Base-by-base conservation (phyloP, 2,329 filamentous ascomycete genomes). In the Intubia oerlemansii region DNA sequence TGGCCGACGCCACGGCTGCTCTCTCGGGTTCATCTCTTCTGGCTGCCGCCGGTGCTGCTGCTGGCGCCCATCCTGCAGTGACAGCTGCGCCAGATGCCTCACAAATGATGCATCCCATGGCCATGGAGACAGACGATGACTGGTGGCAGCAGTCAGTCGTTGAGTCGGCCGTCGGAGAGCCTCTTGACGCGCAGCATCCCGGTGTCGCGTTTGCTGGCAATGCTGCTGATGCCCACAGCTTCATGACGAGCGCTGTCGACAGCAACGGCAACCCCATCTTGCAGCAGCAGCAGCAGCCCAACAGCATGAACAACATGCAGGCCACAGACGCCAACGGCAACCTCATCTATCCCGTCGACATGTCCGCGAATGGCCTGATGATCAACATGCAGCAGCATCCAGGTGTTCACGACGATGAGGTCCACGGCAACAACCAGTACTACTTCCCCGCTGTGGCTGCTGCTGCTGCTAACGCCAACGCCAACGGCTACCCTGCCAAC, bases 301-400 rank as follows among this genome's bases (percentile, higher is more conserved):
- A n/a, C n/a, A n/a, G n/a, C 10, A 17, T 30, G 7, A 22, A 28
- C 17, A 29, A 32, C 10, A n/a, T 16, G n/a, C 27, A 18, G 16
- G n/a, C 24, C 28, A 20, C 27, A 27, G 17, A 39, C 22, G 32
- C 30, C 27, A 31, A 31, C 17, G 26, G 26, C 20, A 21, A 25
- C 20, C 17, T 24, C 18, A 15, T 12, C 34, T 31, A 19, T 19
- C n/a, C 15, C 24, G 28, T 29, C 7, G 46, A 46, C 19, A 34
- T 53, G 30, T 42, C 47, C 25, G 30, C 29, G 22, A 26, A 37
- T 12, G 57, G 57, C 2, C 53, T 65, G 33, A 58, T 62, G 55
- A 59, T 66, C 33, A 56, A 64, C 38, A 60, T 62, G 57, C 32
- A 38, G 11, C 38, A 36, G 15, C 14, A 16, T 10, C 33, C n/a